Evolutionary conservation across 768 basidiomycete species (phyloP).

Genomic region (Scleroderma bovista): DNA sequence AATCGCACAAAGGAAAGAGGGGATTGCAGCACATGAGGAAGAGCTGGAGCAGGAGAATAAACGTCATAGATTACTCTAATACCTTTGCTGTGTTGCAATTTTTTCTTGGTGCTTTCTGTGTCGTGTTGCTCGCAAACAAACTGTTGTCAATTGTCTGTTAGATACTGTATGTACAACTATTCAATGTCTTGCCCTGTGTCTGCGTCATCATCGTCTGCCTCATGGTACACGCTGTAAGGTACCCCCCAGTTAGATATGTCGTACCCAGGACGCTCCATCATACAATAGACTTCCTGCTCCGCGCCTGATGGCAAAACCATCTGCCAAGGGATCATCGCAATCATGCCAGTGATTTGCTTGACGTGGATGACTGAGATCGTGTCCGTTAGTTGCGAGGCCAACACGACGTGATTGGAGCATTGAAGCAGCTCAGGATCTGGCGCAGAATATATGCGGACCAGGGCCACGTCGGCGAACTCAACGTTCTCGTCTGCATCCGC

Average conservation of each 20-base stretch:
- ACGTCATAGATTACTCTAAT: too few species aligned
- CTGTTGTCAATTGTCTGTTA: neutral
- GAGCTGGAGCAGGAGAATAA: too few species aligned
- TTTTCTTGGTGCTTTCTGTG: neutral
- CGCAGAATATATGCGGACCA: conserved; percentile 4
- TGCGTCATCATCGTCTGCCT: neutral
- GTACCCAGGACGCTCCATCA: conserved; percentile 6
- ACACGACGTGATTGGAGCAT: neutral
- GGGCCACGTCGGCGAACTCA: neutral
- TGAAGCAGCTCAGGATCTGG: neutral
- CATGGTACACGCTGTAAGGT: neutral
- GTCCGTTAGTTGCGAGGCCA: neutral
- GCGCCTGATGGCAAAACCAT: neutral
- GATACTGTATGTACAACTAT: neutral
- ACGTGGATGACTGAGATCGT: neutral
- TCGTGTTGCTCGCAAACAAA: neutral
- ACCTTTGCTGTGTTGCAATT: too few species aligned
- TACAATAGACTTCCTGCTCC: neutral
- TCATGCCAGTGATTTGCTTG: neutral
- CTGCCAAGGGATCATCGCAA: conserved; percentile 4
- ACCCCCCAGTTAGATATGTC: conserved; percentile 1
- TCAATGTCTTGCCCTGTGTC: neutral
- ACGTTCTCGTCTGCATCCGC: neutral
- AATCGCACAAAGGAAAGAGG: too few species aligned
- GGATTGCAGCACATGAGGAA: too few species aligned